phyloP scores from a whole-genome alignment of 2,329 filamentous ascomycete genomes.

The Byssochlamys sp. region DNA sequence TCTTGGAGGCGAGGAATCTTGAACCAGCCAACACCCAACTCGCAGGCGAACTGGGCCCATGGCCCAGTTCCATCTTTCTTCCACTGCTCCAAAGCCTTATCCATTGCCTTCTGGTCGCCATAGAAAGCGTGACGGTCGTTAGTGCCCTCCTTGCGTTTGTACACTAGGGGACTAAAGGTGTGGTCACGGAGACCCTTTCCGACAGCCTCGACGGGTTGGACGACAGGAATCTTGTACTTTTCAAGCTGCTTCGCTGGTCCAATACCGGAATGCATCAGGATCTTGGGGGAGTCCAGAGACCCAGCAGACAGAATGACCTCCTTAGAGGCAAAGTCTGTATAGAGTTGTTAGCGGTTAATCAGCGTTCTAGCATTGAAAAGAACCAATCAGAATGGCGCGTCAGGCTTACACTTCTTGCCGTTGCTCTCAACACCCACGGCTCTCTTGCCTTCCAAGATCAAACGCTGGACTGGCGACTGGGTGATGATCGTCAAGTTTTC shows the following conservation, averaged over 20 bases:
- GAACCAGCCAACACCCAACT: constrained; percentile 29
- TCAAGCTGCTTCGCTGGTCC: constrained; percentile 36
- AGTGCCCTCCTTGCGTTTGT: constrained; percentile 32
- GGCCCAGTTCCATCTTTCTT: constrained; percentile 31
- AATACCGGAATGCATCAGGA: constrained; percentile 42
- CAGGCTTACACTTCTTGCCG: constrained; percentile 30
- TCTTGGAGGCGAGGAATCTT: constrained; percentile 33
- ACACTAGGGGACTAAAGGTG: constrained; percentile 20
- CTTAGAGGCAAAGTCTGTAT: constrained; percentile 22
- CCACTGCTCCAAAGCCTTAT: constrained; percentile 42
- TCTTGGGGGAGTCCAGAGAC: constrained; percentile 30
- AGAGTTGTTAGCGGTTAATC: not conserved
- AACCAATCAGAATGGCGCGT: not conserved
- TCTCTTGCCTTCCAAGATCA: constrained; percentile 40
- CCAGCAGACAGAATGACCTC: constrained; percentile 35
- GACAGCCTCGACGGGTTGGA: constrained; percentile 32
- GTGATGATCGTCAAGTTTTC: constrained; percentile 47
- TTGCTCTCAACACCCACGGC: constrained; percentile 38
- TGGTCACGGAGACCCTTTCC: constrained; percentile 41
- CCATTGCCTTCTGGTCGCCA: constrained; percentile 33
- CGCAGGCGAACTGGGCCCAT: constrained; percentile 22
- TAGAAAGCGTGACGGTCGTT: constrained; percentile 41
- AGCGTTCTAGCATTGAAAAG: not conserved
- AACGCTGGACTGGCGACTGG: constrained; percentile 37
- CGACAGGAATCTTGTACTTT: constrained; percentile 32